Base-by-base conservation (phyloP, 2,329 filamentous ascomycete species). In the Ceratocystiopsis minuta region DNA sequence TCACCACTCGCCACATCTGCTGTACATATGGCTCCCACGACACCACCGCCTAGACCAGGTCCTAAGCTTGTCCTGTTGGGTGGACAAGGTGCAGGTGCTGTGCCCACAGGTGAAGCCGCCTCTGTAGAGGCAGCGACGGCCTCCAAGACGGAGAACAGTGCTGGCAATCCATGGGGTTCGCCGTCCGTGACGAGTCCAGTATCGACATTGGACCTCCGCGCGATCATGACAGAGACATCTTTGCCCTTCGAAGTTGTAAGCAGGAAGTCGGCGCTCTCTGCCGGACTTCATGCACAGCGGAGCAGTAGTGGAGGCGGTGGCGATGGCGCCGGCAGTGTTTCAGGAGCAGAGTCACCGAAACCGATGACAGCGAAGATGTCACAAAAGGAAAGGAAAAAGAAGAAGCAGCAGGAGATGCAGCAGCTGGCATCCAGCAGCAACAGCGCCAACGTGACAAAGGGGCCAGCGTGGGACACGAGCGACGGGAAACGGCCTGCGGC, bases 341-440 rank as follows among this genome's bases (percentile, higher is more conserved):
- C 11, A 2, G 24, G 24, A 28, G 24, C 7, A 28, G 24, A 28
- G 24, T 10, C 24, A 28, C 24, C 24, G 9, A 28, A 28, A 10
- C 4, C 24, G 11, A 28, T 10, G 11, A 28, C 24, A 28, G 24
- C 24, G 0, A 94, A 83, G 55, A 60, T 93, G 50, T 94, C 87
- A 0, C 90, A 96, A 52, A 93, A 90, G 54, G 87, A 95, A 57
- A 77, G 86, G 17, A 96, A 94, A 61, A 82, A 74, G 54, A 74
- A 86, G 49, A 74, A 85, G 51, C 79, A 85, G 52, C 68, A 75
- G 46, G 74, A 82, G 52, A 61, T 49, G 57, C 62, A 37, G 49
- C 55, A 4, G 48, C 57, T 38, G 46, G 24, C 24, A 48, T 18
- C 28, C 49, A 51, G 34, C 73, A 85, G 48, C 73, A 84, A 50